These are phyloP conservation scores for Globisporangium cederbergense DNA, from an alignment of 352 stramenopile species.

Conservation along the genomic window DNA sequence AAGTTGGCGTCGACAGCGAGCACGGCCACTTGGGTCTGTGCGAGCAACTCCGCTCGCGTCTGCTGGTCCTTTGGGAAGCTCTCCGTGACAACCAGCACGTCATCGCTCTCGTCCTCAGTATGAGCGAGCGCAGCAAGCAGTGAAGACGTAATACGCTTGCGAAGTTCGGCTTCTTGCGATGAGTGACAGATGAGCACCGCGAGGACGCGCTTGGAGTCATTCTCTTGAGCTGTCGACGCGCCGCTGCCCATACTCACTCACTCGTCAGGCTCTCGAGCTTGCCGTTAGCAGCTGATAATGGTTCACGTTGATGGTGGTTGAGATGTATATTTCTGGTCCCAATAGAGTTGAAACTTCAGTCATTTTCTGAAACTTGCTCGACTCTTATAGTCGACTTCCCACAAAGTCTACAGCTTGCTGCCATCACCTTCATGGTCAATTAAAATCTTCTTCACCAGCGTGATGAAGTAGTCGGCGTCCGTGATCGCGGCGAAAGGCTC, in stretches of 20 bases:
- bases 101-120: neutral
- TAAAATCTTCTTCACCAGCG: constrained; percentile 40
- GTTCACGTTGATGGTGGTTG: neutral
- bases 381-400: neutral
- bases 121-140: neutral
- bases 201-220: neutral
- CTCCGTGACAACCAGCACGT: constrained; percentile 38
- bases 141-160: constrained; percentile 8
- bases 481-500: constrained; percentile 82
- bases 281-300: too few species aligned
- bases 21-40: constrained; percentile 25
- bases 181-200: constrained; percentile 31
- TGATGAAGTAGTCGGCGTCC: constrained; percentile 69
- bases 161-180: constrained; percentile 14
- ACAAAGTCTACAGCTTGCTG: constrained; percentile 6
- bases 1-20: constrained; percentile 38
- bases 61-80: constrained; percentile 31
- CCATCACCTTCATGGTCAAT: constrained; percentile 5
- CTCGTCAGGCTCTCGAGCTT: neutral
- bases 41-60: constrained; percentile 27
- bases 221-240: constrained; percentile 14
- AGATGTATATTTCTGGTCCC: neutral
- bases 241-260: constrained; percentile 23
- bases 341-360: neutral
- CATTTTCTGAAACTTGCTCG: neutral